A percentile compares a stretch with the other conserved stretches of the same genome.
Evolutionary conservation across 2,329 filamentous ascomycete species (phyloP).

Genomic region (Colletotrichum lindemuthianum): DNA sequence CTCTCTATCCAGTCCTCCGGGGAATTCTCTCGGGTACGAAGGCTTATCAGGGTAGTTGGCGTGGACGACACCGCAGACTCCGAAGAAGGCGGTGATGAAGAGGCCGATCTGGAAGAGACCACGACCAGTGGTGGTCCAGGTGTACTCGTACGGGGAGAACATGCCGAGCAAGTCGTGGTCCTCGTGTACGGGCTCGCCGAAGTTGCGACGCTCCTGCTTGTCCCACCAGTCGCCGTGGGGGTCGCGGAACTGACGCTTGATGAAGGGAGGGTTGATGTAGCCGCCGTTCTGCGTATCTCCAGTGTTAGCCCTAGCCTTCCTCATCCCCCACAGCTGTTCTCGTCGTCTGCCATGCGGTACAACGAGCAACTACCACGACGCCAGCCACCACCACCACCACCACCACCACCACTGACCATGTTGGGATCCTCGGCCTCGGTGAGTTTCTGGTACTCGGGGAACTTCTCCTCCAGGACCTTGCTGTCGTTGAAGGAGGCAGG

Average conservation of each 20-base stretch:
- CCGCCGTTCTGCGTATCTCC: conserved; percentile 76
- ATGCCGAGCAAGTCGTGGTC: conserved; percentile 94
- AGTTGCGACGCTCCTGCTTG: conserved; percentile 96
- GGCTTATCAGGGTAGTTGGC: conserved; percentile 77
- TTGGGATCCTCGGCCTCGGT: conserved; percentile 72
- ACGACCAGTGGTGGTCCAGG: conserved; percentile 77
- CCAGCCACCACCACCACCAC: not conserved
- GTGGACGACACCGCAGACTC: conserved; percentile 74
- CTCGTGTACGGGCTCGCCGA: conserved; percentile 94
- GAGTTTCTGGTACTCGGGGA: conserved; percentile 56
- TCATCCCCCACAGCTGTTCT: not conserved
- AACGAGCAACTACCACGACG: not conserved
- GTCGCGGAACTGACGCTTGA: conserved; percentile 93
- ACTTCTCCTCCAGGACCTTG: conserved; percentile 62
- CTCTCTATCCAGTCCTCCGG: conserved; percentile 78
- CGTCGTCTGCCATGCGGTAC: not conserved
- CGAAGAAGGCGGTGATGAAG: conserved; percentile 72
- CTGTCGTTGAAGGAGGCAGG: conserved; percentile 59
- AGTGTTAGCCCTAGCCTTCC: conserved; percentile 37
- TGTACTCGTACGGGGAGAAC: conserved; percentile 90
- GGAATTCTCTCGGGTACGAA: conserved; percentile 75
- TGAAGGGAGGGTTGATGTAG: conserved; percentile 79
- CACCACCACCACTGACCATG: conserved; percentile 66
- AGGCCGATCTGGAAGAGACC: conserved; percentile 73
- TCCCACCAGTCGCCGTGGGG: conserved; percentile 97